Evolutionary conservation across 495 filamentous ascomycete genomes (phyloP).

Genomic region (Trichocladium uniseriatum): DNA sequence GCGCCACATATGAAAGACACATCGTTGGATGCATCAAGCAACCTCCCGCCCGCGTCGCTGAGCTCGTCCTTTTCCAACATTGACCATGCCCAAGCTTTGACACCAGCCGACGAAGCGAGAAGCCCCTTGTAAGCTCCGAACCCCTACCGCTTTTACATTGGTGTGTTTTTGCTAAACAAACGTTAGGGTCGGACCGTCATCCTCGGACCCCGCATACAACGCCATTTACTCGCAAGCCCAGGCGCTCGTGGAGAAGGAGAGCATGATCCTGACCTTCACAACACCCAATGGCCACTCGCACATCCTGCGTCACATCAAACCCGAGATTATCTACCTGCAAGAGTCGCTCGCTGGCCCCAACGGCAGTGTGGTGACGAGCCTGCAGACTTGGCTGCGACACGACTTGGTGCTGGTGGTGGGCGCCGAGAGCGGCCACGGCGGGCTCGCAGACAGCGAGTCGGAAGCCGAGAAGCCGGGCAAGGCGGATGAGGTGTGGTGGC

Average conservation of each 20-base stretch:
- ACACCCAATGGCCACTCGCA: slow-evolving; percentile 66
- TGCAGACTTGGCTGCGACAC: slow-evolving; percentile 78
- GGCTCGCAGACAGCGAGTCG: slow-evolving; percentile 83
- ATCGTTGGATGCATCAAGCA: slow-evolving; percentile 39
- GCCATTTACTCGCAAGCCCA: slow-evolving; percentile 68
- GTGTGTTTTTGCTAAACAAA: background rate
- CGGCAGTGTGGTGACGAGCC: slow-evolving; percentile 56
- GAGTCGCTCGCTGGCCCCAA: slow-evolving; percentile 64
- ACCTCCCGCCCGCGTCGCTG: slow-evolving; percentile 51
- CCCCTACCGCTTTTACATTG: no score
- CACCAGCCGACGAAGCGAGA: slow-evolving; percentile 47
- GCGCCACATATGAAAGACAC: slow-evolving; percentile 66
- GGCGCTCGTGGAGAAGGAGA: slow-evolving; percentile 68
- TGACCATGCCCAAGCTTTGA: slow-evolving; percentile 61
- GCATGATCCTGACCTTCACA: slow-evolving; percentile 80
- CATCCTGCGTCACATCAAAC: slow-evolving; percentile 72
- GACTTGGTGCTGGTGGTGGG: slow-evolving; percentile 74
- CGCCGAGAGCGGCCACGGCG: slow-evolving; percentile 72
- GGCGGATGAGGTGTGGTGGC: slow-evolving; percentile 65
- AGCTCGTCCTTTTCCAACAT: slow-evolving; percentile 86
- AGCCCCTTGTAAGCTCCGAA: slow-evolving; percentile 37
- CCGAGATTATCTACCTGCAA: slow-evolving; percentile 77
- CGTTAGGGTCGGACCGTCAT: slow-evolving; percentile 20
- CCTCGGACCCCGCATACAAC: slow-evolving; percentile 54
- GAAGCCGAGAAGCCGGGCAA: slow-evolving; percentile 52